These are phyloP conservation scores for Dactylis glomerata DNA, from an alignment of 176 grass and related monocot species.

Conservation along the genomic window DNA sequence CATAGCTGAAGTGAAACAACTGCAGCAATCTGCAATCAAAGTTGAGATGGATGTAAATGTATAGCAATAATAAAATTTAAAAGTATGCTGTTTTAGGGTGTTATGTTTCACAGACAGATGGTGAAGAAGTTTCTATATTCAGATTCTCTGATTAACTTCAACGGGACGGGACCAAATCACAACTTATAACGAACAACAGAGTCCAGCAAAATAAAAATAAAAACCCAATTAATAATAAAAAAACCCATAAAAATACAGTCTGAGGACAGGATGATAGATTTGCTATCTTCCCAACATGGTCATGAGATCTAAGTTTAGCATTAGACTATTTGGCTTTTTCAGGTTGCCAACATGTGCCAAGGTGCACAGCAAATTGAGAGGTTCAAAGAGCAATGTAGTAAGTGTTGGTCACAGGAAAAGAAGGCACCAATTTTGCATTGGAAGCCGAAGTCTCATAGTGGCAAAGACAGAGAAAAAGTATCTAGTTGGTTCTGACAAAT, in stretches of 20 bases:
- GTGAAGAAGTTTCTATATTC: neutral
- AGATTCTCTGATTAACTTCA: neutral
- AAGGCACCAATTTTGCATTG: neutral
- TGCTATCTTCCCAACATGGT: neutral
- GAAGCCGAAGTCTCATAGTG: neutral
- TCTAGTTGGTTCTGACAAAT: neutral
- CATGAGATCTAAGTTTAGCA: neutral
- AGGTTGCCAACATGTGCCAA: neutral
- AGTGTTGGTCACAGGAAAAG: neutral
- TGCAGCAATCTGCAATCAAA: conserved; percentile 53
- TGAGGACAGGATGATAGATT: neutral
- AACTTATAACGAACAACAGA: neutral
- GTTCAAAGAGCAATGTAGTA: conserved; percentile 3
- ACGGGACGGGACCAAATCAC: neutral
- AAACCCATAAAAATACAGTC: neutral
- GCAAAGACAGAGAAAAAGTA: neutral
- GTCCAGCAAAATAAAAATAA: neutral
- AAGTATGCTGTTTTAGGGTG: neutral
- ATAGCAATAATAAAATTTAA: neutral
- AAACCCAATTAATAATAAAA: too few relatives aligned
- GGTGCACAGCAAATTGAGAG: neutral
- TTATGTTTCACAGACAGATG: neutral
- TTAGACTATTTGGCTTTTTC: neutral
- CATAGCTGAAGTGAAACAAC: conserved; percentile 81
- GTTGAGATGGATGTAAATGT: conserved; percentile 20